Percentiles rank a stretch among this genome's conserved stretches.
Conservation (phyloP, 1,284 basidiomycete genomes). For the Kwoniella shivajii region DNA sequence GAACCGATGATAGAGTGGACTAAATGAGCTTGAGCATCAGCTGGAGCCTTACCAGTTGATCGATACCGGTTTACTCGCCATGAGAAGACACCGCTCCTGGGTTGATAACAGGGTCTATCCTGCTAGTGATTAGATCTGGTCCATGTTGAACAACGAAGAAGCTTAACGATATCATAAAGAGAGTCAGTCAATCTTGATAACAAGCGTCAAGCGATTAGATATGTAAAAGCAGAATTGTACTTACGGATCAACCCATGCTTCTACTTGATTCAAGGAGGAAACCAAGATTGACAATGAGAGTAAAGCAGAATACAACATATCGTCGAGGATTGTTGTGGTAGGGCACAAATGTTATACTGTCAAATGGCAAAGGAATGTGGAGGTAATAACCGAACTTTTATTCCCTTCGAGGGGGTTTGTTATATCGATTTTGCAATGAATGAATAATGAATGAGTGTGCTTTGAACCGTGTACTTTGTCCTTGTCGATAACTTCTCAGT, state of each 20-base stretch:
- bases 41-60: background rate
- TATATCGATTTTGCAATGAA: no score
- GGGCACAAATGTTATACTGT: no score
- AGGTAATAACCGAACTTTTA: no score
- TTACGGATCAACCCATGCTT: constrained; percentile 11
- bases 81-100: constrained; percentile 48
- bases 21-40: background rate
- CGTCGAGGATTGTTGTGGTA: background rate
- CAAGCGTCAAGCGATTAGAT: background rate
- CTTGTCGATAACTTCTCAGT: no score
- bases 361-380: no score
- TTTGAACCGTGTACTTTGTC: no score
- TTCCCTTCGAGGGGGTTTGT: no score
- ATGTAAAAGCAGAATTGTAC: background rate
- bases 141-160: constrained; percentile 14
- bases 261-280: background rate
- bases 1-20: constrained; percentile 20
- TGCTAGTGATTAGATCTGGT: constrained; percentile 78
- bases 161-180: background rate
- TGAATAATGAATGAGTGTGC: no score
- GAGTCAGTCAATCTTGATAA: background rate
- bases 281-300: background rate
- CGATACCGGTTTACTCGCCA: constrained; percentile 1
- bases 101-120: constrained; percentile 52
- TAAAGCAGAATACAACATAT: background rate